Percentiles rank a stretch among this genome's conserved stretches.
Evolutionary conservation across 345 rosid genomes (phyloP).

Genomic region (Citrus inodora): DNA sequence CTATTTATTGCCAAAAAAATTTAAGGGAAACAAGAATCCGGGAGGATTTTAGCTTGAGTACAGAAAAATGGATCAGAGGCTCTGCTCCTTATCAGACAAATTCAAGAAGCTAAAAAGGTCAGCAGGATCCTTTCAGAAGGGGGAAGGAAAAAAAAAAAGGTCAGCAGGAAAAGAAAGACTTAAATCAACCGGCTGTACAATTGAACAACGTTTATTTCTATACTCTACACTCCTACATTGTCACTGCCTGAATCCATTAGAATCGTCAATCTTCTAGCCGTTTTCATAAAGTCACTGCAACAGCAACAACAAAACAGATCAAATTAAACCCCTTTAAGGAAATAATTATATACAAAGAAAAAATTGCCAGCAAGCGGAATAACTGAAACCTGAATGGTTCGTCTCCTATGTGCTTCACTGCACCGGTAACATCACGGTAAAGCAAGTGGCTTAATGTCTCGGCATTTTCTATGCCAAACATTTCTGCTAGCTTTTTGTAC

Average conservation of each 20-base stretch:
- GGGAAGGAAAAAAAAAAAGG: conserved; percentile 1
- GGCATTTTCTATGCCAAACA: conserved; percentile 39
- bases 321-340: not conserved
- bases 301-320: not conserved
- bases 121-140: conserved; percentile 8
- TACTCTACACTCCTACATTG: conserved; percentile 34
- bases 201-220: conserved; percentile 19
- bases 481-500: conserved; percentile 40
- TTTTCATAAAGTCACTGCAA: conserved; percentile 47
- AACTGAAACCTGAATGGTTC: conserved; percentile 42
- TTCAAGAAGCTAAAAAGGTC: conserved; percentile 21
- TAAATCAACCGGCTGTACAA: conserved; percentile 42
- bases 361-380: not conserved
- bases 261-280: conserved; percentile 57
- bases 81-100: conserved; percentile 17
- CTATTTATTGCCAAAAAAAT: not conserved
- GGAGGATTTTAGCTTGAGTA: conserved; percentile 11
- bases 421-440: conserved; percentile 38
- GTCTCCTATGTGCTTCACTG: conserved; percentile 42
- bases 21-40: conserved; percentile 11
- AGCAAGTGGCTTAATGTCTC: conserved; percentile 35
- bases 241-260: conserved; percentile 49
- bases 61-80: conserved; percentile 11
- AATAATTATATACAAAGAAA: not conserved
- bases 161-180: conserved; percentile 21